These are phyloP conservation scores for Globisporangium cederbergense DNA, from an alignment of 352 stramenopile genomes.

Conservation along the genomic window DNA sequence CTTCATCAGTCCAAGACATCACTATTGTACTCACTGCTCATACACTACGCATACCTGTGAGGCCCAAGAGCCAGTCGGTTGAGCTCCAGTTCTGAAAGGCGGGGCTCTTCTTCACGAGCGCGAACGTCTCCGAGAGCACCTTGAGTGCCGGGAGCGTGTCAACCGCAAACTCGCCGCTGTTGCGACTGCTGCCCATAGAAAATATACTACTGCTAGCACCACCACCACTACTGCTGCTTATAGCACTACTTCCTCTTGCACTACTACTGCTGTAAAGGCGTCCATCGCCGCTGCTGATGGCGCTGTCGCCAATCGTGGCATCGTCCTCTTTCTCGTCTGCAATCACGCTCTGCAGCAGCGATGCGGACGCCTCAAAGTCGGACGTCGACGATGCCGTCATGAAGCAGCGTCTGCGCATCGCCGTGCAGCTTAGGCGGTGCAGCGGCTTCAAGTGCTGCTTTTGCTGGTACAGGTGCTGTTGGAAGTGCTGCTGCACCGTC, in stretches of 20 bases:
- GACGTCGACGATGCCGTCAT: constrained; percentile 9
- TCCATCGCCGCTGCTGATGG: neutral
- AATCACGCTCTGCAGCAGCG: constrained; percentile 2
- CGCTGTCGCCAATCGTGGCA: neutral
- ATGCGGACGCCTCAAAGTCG: neutral
- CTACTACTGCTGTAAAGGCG: neutral
- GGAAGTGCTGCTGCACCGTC: neutral
- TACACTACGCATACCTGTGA: constrained; percentile 31
- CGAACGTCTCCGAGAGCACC: constrained; percentile 67
- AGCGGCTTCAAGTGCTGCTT: neutral
- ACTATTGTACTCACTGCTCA: neutral
- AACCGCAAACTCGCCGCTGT: constrained; percentile 38
- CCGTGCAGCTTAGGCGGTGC: neutral
- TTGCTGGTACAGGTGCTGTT: neutral
- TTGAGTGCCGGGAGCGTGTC: constrained; percentile 75
- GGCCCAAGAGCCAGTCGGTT: constrained; percentile 76
- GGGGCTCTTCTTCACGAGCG: constrained; percentile 50
- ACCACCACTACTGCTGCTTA: neutral
- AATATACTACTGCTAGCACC: neutral
- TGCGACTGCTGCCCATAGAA: neutral
- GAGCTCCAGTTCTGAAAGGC: constrained; percentile 69
- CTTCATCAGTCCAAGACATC: too few species aligned
- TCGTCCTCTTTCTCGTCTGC: neutral
- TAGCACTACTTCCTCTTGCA: neutral
- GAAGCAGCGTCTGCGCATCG: constrained; percentile 6